Conservation (phyloP, 495 filamentous ascomycete species). For the Penicillium paxilli region DNA sequence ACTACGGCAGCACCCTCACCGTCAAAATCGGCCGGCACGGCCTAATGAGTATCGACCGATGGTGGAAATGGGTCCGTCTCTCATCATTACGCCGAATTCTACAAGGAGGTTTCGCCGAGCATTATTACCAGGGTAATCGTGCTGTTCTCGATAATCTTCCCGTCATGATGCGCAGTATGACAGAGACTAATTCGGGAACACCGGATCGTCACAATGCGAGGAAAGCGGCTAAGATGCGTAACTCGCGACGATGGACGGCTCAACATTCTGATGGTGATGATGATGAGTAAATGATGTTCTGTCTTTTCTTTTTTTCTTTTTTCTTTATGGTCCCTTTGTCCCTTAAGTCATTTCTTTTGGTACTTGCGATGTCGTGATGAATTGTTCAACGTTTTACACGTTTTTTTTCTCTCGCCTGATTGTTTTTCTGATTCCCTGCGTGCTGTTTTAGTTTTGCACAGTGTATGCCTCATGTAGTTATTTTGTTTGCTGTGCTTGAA, state of each 20-base stretch:
- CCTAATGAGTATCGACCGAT: slow-evolving; percentile 79
- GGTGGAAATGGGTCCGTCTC: slow-evolving; percentile 84
- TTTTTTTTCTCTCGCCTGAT: not conserved
- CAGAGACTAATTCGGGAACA: slow-evolving; percentile 4
- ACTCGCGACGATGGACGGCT: slow-evolving; percentile 37
- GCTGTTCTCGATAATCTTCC: slow-evolving; percentile 77
- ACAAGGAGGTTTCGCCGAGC: slow-evolving; percentile 75
- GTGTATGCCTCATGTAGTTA: not conserved
- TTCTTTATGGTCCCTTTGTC: not conserved
- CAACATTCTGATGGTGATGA: slow-evolving; percentile 23
- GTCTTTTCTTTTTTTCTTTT: not conserved
- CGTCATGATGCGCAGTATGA: slow-evolving; percentile 42
- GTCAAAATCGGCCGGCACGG: slow-evolving; percentile 72
- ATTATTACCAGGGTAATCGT: slow-evolving; percentile 83
- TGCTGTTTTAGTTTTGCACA: not conserved
- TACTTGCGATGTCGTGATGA: no score
- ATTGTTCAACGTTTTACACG: no score
- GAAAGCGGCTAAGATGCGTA: slow-evolving; percentile 36
- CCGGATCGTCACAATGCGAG: slow-evolving; percentile 31
- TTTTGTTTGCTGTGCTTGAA: not conserved
- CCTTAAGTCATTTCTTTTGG: not conserved
- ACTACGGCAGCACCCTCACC: slow-evolving; percentile 76
- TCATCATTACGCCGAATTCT: slow-evolving; percentile 75
- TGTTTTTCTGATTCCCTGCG: not conserved
- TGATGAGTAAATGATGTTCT: slow-evolving; percentile 11